These are phyloP conservation scores for Rhizomucor pusillus DNA, from an alignment of 371 early-diverging fungal species.

Conservation along the genomic window DNA sequence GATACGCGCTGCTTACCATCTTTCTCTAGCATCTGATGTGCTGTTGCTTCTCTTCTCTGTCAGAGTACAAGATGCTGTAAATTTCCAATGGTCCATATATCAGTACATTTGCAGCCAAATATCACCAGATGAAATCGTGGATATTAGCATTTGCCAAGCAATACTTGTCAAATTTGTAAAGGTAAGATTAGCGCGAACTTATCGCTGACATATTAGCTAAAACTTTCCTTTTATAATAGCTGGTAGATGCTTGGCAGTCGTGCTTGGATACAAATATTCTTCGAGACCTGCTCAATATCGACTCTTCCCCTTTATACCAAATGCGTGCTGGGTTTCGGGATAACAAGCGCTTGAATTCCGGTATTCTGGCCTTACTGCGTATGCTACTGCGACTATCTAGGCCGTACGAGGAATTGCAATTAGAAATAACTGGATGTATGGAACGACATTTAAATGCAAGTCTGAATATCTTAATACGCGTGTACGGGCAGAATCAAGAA, in stretches of 20 bases:
- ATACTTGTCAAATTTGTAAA: not conserved
- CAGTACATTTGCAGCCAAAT: not conserved
- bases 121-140: not conserved
- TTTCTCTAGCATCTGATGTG: not conserved
- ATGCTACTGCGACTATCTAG: conserved; percentile 13
- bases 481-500: no score
- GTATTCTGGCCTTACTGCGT: conserved; percentile 20
- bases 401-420: not conserved
- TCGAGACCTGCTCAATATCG: conserved; percentile 13
- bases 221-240: conserved; percentile 5
- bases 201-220: no score
- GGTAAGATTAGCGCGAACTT: no score
- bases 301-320: conserved; percentile 21
- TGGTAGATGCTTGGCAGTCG: conserved; percentile 22
- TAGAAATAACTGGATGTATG: not conserved
- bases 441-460: not conserved
- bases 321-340: conserved; percentile 8
- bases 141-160: no score
- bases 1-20: not conserved
- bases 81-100: not conserved
- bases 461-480: no score
- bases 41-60: not conserved
- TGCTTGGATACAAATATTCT: conserved; percentile 22
- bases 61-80: not conserved
- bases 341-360: conserved; percentile 13